Evolutionary conservation across 1,284 basidiomycete species (phyloP).

Genomic region (Thelephora terrestris): DNA sequence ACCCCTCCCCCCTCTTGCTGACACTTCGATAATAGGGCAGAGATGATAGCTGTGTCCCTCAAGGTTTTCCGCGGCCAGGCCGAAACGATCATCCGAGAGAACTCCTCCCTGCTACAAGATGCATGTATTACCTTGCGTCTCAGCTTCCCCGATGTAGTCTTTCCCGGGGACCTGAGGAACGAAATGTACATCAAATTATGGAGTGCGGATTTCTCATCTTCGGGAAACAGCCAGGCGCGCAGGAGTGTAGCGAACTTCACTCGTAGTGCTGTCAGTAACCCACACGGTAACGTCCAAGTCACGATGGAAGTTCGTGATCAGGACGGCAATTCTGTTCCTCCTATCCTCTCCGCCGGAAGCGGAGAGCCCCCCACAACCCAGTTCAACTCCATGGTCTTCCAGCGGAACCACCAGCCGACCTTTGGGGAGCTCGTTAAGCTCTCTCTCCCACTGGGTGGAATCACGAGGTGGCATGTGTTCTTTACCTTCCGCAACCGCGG

Average conservation of each 20-base stretch:
- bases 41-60: constrained; percentile 81
- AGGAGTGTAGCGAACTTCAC: constrained; percentile 56
- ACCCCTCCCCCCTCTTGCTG: background rate
- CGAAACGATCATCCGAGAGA: constrained; percentile 68
- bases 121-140: constrained; percentile 78
- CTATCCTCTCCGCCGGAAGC: constrained; percentile 74
- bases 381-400: constrained; percentile 87
- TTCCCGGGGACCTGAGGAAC: constrained; percentile 87
- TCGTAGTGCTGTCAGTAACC: constrained; percentile 41
- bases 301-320: constrained; percentile 79
- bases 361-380: constrained; percentile 75
- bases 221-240: constrained; percentile 38
- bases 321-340: constrained; percentile 65
- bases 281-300: constrained; percentile 77
- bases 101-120: constrained; percentile 80
- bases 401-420: constrained; percentile 76
- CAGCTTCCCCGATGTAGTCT: constrained; percentile 96
- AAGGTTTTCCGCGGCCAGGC: constrained; percentile 83
- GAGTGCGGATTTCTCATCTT: constrained; percentile 73
- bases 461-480: constrained; percentile 84
- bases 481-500: constrained; percentile 86
- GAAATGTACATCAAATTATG: constrained; percentile 93
- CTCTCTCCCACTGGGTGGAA: constrained; percentile 57
- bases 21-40: constrained; percentile 43
- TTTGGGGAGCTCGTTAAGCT: constrained; percentile 93